Evolutionary conservation across 1,284 basidiomycete genomes (phyloP).

Genomic region (Cyathus olla): DNA sequence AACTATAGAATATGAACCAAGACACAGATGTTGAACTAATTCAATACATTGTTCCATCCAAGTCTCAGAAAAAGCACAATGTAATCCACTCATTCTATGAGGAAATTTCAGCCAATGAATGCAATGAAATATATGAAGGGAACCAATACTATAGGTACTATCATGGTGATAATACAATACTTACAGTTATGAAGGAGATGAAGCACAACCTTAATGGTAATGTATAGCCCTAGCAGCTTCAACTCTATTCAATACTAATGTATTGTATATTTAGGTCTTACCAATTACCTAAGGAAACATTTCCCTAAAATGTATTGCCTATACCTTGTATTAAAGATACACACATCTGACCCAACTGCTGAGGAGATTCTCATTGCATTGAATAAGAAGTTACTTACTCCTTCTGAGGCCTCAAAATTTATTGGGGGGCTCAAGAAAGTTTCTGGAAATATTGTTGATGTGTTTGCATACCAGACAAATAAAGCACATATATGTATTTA

Average conservation of each 20-base stretch:
- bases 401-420: background rate
- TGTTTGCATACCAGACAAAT: background rate
- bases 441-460: constrained; percentile 1
- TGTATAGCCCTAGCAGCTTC: background rate
- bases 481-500: background rate
- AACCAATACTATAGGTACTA: constrained; percentile 33
- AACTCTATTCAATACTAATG: background rate
- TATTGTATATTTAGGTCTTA: constrained; percentile 11
- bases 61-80: constrained; percentile 7
- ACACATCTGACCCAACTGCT: background rate
- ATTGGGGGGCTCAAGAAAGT: background rate
- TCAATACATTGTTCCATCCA: too few relatives aligned
- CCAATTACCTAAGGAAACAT: constrained; percentile 19
- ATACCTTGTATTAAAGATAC: constrained; percentile 17
- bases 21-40: too few relatives aligned
- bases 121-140: constrained; percentile 12
- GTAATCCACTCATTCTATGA: constrained; percentile 31
- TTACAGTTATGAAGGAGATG: constrained; percentile 28
- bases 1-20: too few relatives aligned
- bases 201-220: constrained; percentile 19
- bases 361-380: constrained; percentile 17
- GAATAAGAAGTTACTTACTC: constrained; percentile 1
- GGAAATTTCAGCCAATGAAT: constrained; percentile 3
- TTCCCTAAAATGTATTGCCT: constrained; percentile 23
- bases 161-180: constrained; percentile 26